Percentiles rank a stretch among this genome's conserved stretches.
Evolutionary conservation across 2,329 filamentous ascomycete species (phyloP).

Genomic region (Aspergillus pseudoterreus): DNA sequence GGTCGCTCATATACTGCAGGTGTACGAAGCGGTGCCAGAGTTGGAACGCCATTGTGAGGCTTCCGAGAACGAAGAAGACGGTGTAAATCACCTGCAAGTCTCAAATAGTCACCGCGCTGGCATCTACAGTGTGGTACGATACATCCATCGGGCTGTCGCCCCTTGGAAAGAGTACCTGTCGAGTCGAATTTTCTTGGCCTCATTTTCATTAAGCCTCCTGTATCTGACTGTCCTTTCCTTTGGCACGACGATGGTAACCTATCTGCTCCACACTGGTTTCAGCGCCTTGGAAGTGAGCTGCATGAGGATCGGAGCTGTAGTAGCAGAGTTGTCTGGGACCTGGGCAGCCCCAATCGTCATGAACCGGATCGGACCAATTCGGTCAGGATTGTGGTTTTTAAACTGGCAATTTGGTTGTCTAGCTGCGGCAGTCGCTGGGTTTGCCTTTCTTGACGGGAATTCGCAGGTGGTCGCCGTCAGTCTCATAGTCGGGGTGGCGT

Average conservation of each 20-base stretch:
- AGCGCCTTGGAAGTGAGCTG: constrained; percentile 46
- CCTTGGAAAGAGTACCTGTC: constrained; percentile 27
- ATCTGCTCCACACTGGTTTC: constrained; percentile 50
- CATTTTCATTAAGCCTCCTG: constrained; percentile 48
- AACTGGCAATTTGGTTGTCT: constrained; percentile 64
- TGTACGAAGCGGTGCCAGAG: constrained; percentile 18
- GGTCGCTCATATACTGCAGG: constrained; percentile 4
- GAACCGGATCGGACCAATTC: constrained; percentile 52
- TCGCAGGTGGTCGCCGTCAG: constrained; percentile 42
- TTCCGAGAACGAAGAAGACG: not conserved
- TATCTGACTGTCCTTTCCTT: constrained; percentile 57
- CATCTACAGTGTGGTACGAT: not conserved
- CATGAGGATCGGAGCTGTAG: constrained; percentile 45
- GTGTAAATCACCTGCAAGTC: not conserved
- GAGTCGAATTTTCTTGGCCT: constrained; percentile 40
- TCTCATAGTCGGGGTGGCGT: constrained; percentile 49
- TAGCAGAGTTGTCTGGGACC: constrained; percentile 54
- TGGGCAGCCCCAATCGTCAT: constrained; percentile 51
- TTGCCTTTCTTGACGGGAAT: constrained; percentile 31
- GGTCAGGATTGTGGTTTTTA: constrained; percentile 68
- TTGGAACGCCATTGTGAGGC: constrained; percentile 8
- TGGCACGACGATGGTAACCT: constrained; percentile 54
- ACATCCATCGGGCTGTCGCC: constrained; percentile 6
- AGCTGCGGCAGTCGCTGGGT: constrained; percentile 42
- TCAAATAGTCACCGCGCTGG: constrained; percentile 25